phyloP scores from a whole-genome alignment of 1,139 yeast species.

The Candida sp. region DNA sequence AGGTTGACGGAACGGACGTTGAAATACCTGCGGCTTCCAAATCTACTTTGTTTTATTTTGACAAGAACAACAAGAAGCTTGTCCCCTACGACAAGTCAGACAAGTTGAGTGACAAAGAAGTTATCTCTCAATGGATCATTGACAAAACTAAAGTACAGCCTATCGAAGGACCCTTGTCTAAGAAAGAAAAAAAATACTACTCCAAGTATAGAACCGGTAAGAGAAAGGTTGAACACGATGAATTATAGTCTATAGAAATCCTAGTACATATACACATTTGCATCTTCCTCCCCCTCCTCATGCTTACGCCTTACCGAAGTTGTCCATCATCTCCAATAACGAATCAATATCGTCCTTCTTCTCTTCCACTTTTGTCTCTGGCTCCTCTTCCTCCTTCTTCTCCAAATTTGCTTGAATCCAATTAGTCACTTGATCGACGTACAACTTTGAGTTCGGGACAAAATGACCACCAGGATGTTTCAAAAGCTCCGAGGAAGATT shows the following conservation, averaged over 20 bases:
- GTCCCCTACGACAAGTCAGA: conserved; percentile 23
- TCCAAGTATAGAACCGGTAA: conserved; percentile 35
- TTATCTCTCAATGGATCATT: conserved; percentile 39
- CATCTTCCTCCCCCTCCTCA: neutral
- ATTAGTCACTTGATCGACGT: conserved; percentile 58
- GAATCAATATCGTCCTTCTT: conserved; percentile 34
- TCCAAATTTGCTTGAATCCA: conserved; percentile 47
- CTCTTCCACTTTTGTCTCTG: conserved; percentile 17
- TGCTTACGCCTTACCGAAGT: conserved; percentile 26
- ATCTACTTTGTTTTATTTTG: conserved; percentile 35
- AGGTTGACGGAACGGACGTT: conserved; percentile 23
- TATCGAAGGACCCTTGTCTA: conserved; percentile 44
- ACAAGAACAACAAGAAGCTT: conserved; percentile 24
- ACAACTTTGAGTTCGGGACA: conserved; percentile 73
- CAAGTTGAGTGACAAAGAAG: conserved; percentile 34
- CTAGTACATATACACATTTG: neutral
- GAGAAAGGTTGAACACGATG: conserved; percentile 37
- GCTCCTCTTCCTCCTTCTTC: conserved; percentile 16
- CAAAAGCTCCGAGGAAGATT: conserved; percentile 48
- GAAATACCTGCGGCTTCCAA: conserved; percentile 22
- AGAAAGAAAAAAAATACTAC: conserved; percentile 33
- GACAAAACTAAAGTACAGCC: conserved; percentile 31
- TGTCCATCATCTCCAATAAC: conserved; percentile 42
- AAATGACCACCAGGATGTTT: conserved; percentile 89
- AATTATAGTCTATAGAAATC: conserved; percentile 20